Percentiles rank a stretch among this genome's conserved stretches.
These are phyloP conservation scores for Cutaneotrichosporon dermatis DNA, from an alignment of 1,284 basidiomycete genomes.

Conservation along the genomic window DNA sequence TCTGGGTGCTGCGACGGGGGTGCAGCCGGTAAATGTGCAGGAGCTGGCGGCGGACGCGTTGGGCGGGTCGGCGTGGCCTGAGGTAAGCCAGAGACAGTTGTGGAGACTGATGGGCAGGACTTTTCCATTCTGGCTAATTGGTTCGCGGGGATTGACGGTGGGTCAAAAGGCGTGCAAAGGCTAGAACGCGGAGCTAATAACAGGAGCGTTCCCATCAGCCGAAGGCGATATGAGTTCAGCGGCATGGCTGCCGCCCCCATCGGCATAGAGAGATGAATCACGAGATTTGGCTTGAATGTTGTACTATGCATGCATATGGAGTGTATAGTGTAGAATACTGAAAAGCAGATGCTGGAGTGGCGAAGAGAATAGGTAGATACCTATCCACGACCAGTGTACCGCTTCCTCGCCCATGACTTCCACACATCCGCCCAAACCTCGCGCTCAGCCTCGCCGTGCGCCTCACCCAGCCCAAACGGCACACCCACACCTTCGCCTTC, in stretches of 20 bases:
- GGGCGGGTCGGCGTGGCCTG: background rate
- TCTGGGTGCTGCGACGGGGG: too few relatives aligned
- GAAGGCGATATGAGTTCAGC: too few relatives aligned
- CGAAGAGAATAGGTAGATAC: too few relatives aligned
- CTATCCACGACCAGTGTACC: slow-evolving; percentile 77
- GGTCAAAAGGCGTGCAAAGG: too few relatives aligned
- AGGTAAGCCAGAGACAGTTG: background rate
- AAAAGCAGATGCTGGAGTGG: too few relatives aligned
- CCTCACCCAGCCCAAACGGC: slow-evolving; percentile 65
- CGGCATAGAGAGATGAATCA: too few relatives aligned
- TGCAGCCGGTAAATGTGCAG: background rate
- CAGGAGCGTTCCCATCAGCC: too few relatives aligned
- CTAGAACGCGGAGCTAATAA: too few relatives aligned
- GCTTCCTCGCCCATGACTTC: slow-evolving; percentile 78
- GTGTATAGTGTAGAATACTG: too few relatives aligned
- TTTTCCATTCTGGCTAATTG: slow-evolving; percentile 2
- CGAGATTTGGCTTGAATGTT: too few relatives aligned
- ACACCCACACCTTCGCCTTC: slow-evolving; percentile 69
- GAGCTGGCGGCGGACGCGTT: background rate
- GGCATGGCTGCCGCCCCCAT: too few relatives aligned
- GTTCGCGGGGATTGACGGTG: background rate
- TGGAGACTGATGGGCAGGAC: background rate
- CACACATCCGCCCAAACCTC: slow-evolving; percentile 73
- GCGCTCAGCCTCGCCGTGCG: slow-evolving; percentile 67
- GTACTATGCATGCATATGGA: too few relatives aligned